Evolutionary conservation across 441 rosid genomes (phyloP).

Genomic region (Arabidopsis hybrid): DNA sequence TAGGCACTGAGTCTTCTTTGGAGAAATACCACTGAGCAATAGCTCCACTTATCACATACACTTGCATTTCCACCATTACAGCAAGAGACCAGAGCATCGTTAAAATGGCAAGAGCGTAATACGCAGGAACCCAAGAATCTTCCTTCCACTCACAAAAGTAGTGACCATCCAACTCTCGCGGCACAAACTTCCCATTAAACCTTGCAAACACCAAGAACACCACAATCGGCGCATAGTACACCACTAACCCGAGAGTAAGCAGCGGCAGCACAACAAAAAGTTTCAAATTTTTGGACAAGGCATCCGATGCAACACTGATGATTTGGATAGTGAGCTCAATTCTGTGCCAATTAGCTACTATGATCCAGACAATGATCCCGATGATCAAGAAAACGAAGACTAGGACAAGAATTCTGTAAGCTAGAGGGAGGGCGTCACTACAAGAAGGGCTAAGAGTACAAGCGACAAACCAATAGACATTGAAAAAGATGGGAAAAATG

Average conservation of each 20-base stretch:
- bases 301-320: constrained; percentile 81
- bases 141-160: constrained; percentile 82
- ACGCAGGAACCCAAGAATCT: constrained; percentile 91
- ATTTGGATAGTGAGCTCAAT: constrained; percentile 78
- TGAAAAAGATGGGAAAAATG: constrained; percentile 65
- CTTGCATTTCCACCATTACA: constrained; percentile 77
- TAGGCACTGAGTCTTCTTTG: constrained; percentile 71
- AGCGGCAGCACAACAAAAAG: constrained; percentile 66
- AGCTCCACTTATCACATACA: constrained; percentile 84
- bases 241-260: constrained; percentile 60
- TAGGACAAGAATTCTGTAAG: constrained; percentile 67
- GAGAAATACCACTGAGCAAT: constrained; percentile 90
- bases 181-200: constrained; percentile 73
- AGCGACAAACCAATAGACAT: constrained; percentile 92
- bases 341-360: constrained; percentile 79
- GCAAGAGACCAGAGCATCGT: constrained; percentile 92
- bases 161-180: constrained; percentile 55
- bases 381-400: constrained; percentile 69
- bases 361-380: constrained; percentile 75
- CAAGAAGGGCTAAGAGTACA: constrained; percentile 78
- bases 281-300: constrained; percentile 72
- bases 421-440: constrained; percentile 66
- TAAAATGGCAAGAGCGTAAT: constrained; percentile 72
- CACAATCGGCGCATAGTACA: constrained; percentile 74
- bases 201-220: constrained; percentile 79